These are phyloP conservation scores for Fraxinus velutina DNA, from an alignment of 305 asterid genomes.

Conservation along the genomic window DNA sequence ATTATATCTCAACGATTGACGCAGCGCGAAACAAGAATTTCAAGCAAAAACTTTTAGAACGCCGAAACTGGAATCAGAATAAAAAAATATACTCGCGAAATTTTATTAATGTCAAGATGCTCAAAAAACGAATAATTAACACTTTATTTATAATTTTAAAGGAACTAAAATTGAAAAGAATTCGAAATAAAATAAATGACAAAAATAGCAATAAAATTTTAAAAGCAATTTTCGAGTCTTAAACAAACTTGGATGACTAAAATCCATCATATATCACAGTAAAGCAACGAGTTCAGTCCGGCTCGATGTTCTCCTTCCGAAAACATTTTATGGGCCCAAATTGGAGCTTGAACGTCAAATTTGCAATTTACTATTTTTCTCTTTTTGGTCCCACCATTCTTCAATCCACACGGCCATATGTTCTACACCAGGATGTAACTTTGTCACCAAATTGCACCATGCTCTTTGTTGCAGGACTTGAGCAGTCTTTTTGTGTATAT, in stretches of 20 bases:
- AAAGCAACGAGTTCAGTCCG: too few relatives aligned
- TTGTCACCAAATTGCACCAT: conserved; percentile 6
- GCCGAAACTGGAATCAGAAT: neutral
- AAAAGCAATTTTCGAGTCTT: neutral
- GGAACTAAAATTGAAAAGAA: neutral
- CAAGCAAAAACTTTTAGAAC: neutral
- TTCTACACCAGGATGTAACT: neutral
- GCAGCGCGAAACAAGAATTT: neutral
- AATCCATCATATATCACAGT: too few relatives aligned
- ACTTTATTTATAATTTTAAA: too few relatives aligned
- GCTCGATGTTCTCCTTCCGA: too few relatives aligned
- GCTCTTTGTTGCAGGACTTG: conserved; percentile 18
- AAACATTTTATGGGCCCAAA: neutral
- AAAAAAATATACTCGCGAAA: neutral
- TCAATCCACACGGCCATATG: neutral
- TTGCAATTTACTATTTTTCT: neutral
- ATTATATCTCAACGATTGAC: neutral
- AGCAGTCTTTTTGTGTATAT: conserved; percentile 22
- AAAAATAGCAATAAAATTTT: too few relatives aligned
- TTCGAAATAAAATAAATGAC: neutral
- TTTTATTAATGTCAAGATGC: neutral
- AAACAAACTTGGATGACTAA: neutral
- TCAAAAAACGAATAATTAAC: neutral
- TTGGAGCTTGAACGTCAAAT: neutral
- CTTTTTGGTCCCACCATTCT: neutral